phyloP scores from a whole-genome alignment of 495 filamentous ascomycete species.

The Tuber umbilicatum region DNA sequence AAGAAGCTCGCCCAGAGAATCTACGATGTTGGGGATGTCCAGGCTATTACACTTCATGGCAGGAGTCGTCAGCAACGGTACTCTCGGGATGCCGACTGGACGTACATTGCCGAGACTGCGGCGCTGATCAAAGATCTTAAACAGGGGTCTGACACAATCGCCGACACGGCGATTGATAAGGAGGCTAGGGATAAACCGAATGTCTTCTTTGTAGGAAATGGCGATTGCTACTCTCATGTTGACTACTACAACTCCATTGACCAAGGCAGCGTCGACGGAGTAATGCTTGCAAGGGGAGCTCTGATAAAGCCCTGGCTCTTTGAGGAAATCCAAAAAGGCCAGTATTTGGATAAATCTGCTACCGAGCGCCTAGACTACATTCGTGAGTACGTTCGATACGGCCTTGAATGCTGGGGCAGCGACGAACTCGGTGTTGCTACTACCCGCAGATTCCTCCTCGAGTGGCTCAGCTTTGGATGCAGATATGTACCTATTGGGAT shows the following conservation, averaged over 20 bases:
- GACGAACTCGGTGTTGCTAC: conserved; percentile 88
- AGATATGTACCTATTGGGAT: conserved; percentile 81
- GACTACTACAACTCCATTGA: conserved; percentile 77
- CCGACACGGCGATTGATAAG: conserved; percentile 69
- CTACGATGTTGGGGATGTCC: conserved; percentile 73
- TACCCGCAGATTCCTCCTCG: conserved; percentile 82
- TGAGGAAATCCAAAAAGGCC: conserved; percentile 83
- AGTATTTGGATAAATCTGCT: conserved; percentile 91
- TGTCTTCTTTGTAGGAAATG: conserved; percentile 90
- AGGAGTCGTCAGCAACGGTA: conserved; percentile 91
- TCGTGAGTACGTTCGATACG: conserved; percentile 81
- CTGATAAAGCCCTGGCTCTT: conserved; percentile 97
- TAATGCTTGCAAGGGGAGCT: conserved; percentile 88
- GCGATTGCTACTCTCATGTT: conserved; percentile 86
- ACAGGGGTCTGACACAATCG: conserved; percentile 52
- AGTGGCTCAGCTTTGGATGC: conserved; percentile 88
- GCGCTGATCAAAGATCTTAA: conserved; percentile 74
- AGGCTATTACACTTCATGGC: conserved; percentile 89
- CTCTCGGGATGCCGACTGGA: conserved; percentile 81
- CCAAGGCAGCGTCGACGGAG: conserved; percentile 69
- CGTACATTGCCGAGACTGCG: conserved; percentile 83
- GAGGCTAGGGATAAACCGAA: conserved; percentile 57
- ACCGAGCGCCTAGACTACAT: conserved; percentile 77
- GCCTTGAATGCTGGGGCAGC: conserved; percentile 86
- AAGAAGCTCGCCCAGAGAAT: conserved; percentile 76